phyloP scores from a whole-genome alignment of 1,284 basidiomycete genomes.

The Ganoderma multipileum region DNA sequence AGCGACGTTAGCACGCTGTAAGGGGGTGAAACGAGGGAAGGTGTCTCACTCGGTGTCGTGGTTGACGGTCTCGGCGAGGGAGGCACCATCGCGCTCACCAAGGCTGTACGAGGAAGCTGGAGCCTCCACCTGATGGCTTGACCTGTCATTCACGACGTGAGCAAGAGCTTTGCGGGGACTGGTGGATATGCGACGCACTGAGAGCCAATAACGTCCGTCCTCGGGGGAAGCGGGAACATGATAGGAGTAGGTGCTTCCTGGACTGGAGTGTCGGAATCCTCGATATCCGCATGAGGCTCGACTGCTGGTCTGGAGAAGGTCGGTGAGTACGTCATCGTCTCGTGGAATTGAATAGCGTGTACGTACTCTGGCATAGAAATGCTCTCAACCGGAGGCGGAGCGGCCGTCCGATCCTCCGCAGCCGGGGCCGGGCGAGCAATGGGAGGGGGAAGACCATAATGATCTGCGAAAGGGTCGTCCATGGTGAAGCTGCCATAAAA shows the following conservation, averaged over 20 bases:
- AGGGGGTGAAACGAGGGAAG: background rate
- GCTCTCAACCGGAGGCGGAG: conserved; percentile 36
- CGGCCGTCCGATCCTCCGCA: conserved; percentile 21
- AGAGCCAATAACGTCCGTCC: conserved; percentile 45
- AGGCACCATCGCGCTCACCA: conserved; percentile 33
- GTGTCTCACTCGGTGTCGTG: conserved; percentile 36
- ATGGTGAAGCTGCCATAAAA: conserved; percentile 41
- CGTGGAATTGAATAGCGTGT: background rate
- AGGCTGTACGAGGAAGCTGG: conserved; percentile 39
- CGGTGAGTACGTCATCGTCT: background rate
- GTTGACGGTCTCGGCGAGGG: conserved; percentile 28
- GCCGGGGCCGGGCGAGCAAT: conserved; percentile 1
- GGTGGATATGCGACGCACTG: conserved; percentile 33
- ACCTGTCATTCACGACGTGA: conserved; percentile 8
- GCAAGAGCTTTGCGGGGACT: background rate
- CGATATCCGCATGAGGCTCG: conserved; percentile 14
- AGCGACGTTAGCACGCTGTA: background rate
- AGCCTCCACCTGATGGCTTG: conserved; percentile 24
- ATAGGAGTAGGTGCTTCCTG: conserved; percentile 32
- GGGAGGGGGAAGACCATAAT: conserved; percentile 6
- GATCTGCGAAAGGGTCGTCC: conserved; percentile 47
- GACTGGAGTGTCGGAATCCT: conserved; percentile 5
- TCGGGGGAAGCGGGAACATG: conserved; percentile 45
- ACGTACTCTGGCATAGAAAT: conserved; percentile 34
- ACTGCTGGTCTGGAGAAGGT: conserved; percentile 14